phyloP scores from a whole-genome alignment of 169 alveolate genomes.

The Fabrea salina region DNA sequence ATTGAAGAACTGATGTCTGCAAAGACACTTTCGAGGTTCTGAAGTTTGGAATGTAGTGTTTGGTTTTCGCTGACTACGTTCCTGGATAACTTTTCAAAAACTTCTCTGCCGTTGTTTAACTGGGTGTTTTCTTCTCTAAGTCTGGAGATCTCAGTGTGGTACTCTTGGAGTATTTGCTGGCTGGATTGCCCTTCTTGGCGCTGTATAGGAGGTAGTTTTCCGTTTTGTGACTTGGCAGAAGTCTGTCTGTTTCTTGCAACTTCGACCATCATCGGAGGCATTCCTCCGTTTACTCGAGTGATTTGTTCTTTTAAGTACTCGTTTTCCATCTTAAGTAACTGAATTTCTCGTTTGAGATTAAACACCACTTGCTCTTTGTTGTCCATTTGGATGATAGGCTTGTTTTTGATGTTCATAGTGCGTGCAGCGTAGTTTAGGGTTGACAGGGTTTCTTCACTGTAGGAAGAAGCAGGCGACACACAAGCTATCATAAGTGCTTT shows the following conservation, averaged over 20 bases:
- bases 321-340: constrained; percentile 66
- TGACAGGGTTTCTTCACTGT: constrained; percentile 76
- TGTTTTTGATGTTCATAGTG: constrained; percentile 83
- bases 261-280: constrained; percentile 38
- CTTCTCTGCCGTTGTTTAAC: constrained; percentile 71
- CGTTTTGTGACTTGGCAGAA: constrained; percentile 20
- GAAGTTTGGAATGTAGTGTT: constrained; percentile 69
- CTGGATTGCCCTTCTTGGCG: neutral
- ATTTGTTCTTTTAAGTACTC: constrained; percentile 70
- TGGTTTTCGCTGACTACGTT: constrained; percentile 72
- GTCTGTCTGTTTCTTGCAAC: constrained; percentile 20
- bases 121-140: constrained; percentile 74
- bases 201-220: neutral
- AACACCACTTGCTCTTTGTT: constrained; percentile 63
- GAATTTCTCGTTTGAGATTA: constrained; percentile 67
- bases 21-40: constrained; percentile 73
- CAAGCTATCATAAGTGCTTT: constrained; percentile 84
- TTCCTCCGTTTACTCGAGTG: constrained; percentile 47
- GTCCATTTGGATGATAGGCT: constrained; percentile 80
- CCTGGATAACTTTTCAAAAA: constrained; percentile 69
- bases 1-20: constrained; percentile 53
- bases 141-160: constrained; percentile 62
- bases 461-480: constrained; percentile 66
- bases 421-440: constrained; percentile 81
- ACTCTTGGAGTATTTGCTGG: constrained; percentile 47